Conservation (phyloP, 176 grass and related monocot genomes). For the Oryza nivara region DNA sequence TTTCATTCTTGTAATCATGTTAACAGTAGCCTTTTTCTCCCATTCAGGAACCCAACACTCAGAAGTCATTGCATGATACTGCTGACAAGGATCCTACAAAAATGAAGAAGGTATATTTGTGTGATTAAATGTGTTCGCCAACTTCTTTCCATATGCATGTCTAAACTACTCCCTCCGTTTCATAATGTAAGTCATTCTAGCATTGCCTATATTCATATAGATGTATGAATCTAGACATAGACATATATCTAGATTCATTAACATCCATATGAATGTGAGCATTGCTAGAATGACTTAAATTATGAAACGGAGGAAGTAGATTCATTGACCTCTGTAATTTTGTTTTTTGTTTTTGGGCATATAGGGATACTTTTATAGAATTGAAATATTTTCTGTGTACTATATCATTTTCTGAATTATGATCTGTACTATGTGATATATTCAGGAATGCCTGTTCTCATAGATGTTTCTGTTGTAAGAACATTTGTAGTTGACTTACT, state of each 20-base stretch:
- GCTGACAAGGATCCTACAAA: conserved; percentile 53
- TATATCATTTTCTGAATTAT: background rate
- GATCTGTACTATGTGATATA: conserved; percentile 8
- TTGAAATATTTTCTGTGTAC: background rate
- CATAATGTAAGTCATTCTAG: too few species aligned
- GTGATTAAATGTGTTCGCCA: conserved; percentile 17
- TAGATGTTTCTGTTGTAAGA: conserved; percentile 21
- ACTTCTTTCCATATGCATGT: conserved; percentile 17
- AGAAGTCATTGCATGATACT: conserved; percentile 59
- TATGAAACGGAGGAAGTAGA: too few species aligned
- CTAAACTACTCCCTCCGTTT: background rate
- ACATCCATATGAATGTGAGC: too few species aligned
- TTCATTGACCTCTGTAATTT: background rate
- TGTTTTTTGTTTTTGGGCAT: conserved; percentile 6
- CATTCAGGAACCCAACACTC: conserved; percentile 65
- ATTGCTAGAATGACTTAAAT: too few species aligned
- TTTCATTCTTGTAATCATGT: conserved; percentile 30
- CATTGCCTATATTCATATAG: too few species aligned
- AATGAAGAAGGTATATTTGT: conserved; percentile 62
- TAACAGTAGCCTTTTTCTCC: conserved; percentile 32
- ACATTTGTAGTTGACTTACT: conserved; percentile 6
- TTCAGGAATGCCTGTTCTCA: background rate
- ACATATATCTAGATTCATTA: too few species aligned
- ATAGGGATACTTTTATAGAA: conserved; percentile 5
- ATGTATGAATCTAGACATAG: too few species aligned